Percentiles rank a stretch among this genome's conserved stretches.
phyloP scores from a whole-genome alignment of 257 asterid species.

The Capsicum pubescens region DNA sequence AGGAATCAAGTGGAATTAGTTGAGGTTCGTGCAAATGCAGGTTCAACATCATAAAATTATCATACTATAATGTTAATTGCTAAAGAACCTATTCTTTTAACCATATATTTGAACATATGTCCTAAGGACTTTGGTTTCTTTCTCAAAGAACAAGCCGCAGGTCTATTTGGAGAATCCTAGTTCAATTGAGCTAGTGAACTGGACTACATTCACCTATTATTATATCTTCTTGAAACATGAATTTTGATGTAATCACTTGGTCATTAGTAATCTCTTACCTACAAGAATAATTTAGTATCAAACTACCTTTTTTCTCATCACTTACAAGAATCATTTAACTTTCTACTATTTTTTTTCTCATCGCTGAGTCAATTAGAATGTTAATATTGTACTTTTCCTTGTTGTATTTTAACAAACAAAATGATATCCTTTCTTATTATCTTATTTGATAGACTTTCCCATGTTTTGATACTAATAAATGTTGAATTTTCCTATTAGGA shows the following conservation, averaged over 20 bases:
- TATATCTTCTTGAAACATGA: neutral
- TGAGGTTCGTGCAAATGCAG: neutral
- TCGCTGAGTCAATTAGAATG: neutral
- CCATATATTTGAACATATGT: too few species aligned
- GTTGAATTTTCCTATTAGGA: constrained; percentile 32
- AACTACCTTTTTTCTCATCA: too few species aligned
- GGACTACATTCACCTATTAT: neutral
- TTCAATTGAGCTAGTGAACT: too few species aligned
- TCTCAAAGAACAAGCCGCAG: too few species aligned
- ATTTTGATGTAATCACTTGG: neutral
- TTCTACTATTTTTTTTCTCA: neutral
- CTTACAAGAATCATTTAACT: neutral
- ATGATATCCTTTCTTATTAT: neutral
- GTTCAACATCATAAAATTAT: too few species aligned
- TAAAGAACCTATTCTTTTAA: too few species aligned
- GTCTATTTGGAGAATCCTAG: too few species aligned
- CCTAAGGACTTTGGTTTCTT: too few species aligned
- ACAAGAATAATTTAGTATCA: too few species aligned
- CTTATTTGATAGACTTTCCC: neutral
- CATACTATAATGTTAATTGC: too few species aligned
- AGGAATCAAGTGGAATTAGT: too few species aligned
- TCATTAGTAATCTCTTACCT: neutral
- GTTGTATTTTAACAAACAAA: neutral
- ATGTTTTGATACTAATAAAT: neutral
- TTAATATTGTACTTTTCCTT: neutral